A percentile compares a stretch with the other conserved stretches of the same genome.
phyloP scores from a whole-genome alignment of 306 rosid species.

The Rosa multiflora region DNA sequence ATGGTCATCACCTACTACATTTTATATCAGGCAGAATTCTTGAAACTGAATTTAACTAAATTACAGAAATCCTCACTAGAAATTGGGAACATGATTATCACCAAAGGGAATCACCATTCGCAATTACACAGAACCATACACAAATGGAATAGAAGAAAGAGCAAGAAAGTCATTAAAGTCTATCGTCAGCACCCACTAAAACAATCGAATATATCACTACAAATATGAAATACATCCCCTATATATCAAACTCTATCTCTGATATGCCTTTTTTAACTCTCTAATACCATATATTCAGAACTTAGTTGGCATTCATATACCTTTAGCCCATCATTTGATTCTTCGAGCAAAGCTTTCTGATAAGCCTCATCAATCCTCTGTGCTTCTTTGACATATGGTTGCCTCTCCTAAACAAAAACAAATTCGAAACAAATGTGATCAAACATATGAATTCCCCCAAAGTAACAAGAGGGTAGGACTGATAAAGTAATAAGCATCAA shows the following conservation, averaged over 20 bases:
- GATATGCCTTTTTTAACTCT: background rate
- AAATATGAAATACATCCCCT: background rate
- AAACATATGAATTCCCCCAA: constrained; percentile 2
- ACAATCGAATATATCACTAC: background rate
- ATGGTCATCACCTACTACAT: background rate
- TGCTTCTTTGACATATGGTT: constrained; percentile 43
- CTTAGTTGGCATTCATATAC: constrained; percentile 26
- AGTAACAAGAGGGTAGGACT: background rate
- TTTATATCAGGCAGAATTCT: background rate
- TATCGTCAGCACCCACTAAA: background rate
- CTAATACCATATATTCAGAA: background rate
- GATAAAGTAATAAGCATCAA: background rate
- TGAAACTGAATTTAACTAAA: background rate
- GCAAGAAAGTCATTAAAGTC: background rate
- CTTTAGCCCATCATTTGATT: constrained; percentile 33
- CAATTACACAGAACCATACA: background rate
- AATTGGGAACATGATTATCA: background rate
- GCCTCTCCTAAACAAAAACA: constrained; percentile 46
- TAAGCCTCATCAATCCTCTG: constrained; percentile 29
- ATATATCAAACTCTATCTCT: background rate
- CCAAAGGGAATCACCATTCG: background rate
- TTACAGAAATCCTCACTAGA: background rate
- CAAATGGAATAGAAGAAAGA: background rate
- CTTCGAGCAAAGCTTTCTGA: constrained; percentile 34
- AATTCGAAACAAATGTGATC: background rate